Evolutionary conservation across 768 basidiomycete species (phyloP).

Genomic region (Phaeotremella skinneri): DNA sequence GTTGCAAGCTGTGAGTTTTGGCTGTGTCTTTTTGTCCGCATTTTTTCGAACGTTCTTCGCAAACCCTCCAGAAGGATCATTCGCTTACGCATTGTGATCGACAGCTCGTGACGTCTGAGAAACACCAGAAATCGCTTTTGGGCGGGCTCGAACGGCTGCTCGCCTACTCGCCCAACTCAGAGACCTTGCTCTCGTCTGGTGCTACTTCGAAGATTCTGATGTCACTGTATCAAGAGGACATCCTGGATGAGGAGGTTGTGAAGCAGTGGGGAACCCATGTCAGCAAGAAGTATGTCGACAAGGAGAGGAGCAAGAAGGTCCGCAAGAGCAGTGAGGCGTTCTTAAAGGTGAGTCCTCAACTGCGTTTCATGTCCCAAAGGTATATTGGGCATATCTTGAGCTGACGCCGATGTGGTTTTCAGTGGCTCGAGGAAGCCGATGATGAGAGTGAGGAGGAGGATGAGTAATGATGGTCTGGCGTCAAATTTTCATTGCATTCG

Average conservation of each 20-base stretch:
- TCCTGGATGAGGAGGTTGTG: slow-evolving; percentile 87
- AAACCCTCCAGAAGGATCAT: neutral
- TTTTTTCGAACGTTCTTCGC: neutral
- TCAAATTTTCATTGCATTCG: too few species aligned
- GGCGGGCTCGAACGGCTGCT: slow-evolving; percentile 88
- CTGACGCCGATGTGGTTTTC: neutral
- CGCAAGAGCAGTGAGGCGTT: slow-evolving; percentile 89
- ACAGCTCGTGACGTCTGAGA: slow-evolving; percentile 86
- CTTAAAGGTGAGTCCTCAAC: slow-evolving; percentile 64
- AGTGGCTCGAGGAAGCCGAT: slow-evolving; percentile 29
- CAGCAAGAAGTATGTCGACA: slow-evolving; percentile 93
- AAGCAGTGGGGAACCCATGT: slow-evolving; percentile 93
- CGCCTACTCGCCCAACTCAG: slow-evolving; percentile 66
- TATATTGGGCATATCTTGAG: neutral
- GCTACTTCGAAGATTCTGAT: slow-evolving; percentile 87
- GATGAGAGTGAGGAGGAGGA: slow-evolving; percentile 24
- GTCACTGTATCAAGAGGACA: slow-evolving; percentile 85
- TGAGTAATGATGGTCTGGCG: neutral
- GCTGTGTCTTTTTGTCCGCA: neutral
- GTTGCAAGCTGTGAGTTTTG: slow-evolving; percentile 66
- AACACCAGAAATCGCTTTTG: slow-evolving; percentile 88
- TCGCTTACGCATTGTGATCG: neutral
- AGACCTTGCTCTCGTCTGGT: slow-evolving; percentile 55
- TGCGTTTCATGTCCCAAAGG: neutral
- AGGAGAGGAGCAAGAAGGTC: slow-evolving; percentile 91